A percentile compares a stretch with the other conserved stretches of the same genome.
Conservation (phyloP, 2,329 filamentous ascomycete genomes). For the Stromatinia cepivora region DNA sequence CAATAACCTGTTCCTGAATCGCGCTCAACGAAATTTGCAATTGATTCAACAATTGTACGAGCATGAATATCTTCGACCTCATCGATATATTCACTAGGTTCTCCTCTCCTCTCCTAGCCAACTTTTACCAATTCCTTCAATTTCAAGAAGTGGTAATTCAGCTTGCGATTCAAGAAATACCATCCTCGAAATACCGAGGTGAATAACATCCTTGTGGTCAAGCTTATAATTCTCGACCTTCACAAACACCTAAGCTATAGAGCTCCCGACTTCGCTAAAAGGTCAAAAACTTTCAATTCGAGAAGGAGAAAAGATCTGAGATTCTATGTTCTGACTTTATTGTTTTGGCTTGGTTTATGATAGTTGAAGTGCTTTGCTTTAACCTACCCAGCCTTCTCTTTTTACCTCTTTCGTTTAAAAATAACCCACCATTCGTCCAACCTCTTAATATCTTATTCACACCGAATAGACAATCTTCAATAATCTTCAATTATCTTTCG, state of each 20-base stretch:
- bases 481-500: not conserved
- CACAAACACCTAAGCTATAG: not conserved
- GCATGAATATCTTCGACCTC: slow-evolving; percentile 30
- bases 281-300: not conserved
- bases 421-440: slow-evolving; percentile 17
- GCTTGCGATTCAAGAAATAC: not conserved
- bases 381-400: slow-evolving; percentile 18
- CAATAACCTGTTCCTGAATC: not conserved
- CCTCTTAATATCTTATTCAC: slow-evolving; percentile 20
- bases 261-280: not conserved
- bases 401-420: slow-evolving; percentile 15
- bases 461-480: slow-evolving; percentile 5
- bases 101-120: slow-evolving; percentile 13
- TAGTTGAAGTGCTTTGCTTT: slow-evolving; percentile 10
- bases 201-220: not conserved
- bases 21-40: slow-evolving; percentile 9
- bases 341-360: not conserved
- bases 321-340: not conserved
- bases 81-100: slow-evolving; percentile 23
- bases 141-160: not conserved
- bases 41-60: slow-evolving; percentile 28
- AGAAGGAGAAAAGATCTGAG: not conserved
- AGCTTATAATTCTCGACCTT: not conserved
- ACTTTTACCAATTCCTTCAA: not conserved
- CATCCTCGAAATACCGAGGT: not conserved